A percentile compares a stretch with the other conserved stretches of the same genome.
Evolutionary conservation across 129 eudicot species (phyloP).

Genomic region (Centrapalus pauciflorus): DNA sequence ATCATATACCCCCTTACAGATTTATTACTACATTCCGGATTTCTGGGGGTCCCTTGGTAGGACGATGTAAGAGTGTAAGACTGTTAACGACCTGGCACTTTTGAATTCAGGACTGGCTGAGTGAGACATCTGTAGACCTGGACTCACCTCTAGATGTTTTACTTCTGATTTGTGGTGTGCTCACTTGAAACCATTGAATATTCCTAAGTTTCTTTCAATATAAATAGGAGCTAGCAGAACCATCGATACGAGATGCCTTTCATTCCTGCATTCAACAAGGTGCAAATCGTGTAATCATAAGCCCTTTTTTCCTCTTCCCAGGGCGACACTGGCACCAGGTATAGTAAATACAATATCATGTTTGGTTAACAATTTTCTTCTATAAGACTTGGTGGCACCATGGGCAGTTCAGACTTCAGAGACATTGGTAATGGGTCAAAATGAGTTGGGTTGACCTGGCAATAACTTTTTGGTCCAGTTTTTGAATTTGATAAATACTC

Average conservation of each 20-base stretch:
- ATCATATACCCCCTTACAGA: too few species aligned
- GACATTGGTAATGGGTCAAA: too few species aligned
- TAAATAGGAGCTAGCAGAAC: constrained; percentile 79
- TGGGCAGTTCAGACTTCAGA: too few species aligned
- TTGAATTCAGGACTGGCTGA: not conserved
- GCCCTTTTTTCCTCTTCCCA: constrained; percentile 94
- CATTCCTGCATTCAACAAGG: constrained; percentile 73
- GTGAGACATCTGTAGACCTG: not conserved
- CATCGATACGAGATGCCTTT: constrained; percentile 81
- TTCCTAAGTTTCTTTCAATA: not conserved
- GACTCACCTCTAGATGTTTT: not conserved
- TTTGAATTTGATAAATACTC: too few species aligned
- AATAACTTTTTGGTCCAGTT: too few species aligned
- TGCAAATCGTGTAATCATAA: constrained; percentile 75
- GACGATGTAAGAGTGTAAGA: too few species aligned
- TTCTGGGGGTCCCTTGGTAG: too few species aligned
- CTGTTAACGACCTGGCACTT: too few species aligned
- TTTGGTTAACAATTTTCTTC: not conserved
- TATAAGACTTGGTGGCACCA: too few species aligned
- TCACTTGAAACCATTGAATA: constrained; percentile 6
- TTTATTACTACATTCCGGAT: too few species aligned
- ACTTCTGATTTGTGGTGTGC: not conserved
- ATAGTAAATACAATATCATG: constrained; percentile 1
- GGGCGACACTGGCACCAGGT: constrained; percentile 99
- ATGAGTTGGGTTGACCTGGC: too few species aligned